These are phyloP conservation scores for Pseudocercospora ulei DNA, from an alignment of 2,329 filamentous ascomycete genomes.

Conservation along the genomic window DNA sequence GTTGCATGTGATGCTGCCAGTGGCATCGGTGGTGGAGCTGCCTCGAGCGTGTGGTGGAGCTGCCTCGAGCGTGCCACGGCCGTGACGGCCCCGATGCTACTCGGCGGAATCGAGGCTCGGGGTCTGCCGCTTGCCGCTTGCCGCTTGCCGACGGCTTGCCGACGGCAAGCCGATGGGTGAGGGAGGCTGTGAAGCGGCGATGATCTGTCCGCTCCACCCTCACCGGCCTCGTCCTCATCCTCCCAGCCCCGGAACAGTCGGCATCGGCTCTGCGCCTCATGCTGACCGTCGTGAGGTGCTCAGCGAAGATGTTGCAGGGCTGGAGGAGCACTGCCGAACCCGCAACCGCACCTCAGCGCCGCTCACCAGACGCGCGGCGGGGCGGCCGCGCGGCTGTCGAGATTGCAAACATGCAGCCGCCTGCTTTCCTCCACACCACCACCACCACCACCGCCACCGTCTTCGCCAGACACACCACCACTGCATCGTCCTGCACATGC, in stretches of 20 bases:
- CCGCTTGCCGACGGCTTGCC: too few species aligned
- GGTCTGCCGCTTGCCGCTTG: too few species aligned
- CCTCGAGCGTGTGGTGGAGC: too few species aligned
- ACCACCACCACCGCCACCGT: conserved; percentile 8
- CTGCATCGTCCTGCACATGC: conserved; percentile 4
- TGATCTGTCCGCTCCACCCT: neutral
- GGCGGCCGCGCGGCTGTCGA: conserved; percentile 11
- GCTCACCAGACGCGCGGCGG: conserved; percentile 4
- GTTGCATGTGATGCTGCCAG: too few species aligned
- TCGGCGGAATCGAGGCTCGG: too few species aligned
- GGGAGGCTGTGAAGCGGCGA: neutral
- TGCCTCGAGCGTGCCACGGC: too few species aligned
- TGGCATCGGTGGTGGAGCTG: too few species aligned
- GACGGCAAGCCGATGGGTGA: too few species aligned
- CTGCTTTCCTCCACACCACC: conserved; percentile 7
- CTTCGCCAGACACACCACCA: conserved; percentile 6
- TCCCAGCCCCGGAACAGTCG: neutral
- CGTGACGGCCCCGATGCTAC: too few species aligned
- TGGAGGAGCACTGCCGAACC: neutral
- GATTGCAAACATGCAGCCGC: conserved; percentile 5
- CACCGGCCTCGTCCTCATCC: neutral
- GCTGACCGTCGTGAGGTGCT: neutral
- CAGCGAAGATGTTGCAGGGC: neutral
- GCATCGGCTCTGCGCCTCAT: neutral
- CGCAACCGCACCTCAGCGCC: conserved; percentile 3